Conservation (phyloP, 495 filamentous ascomycete species). For the Trichoderma virens region DNA sequence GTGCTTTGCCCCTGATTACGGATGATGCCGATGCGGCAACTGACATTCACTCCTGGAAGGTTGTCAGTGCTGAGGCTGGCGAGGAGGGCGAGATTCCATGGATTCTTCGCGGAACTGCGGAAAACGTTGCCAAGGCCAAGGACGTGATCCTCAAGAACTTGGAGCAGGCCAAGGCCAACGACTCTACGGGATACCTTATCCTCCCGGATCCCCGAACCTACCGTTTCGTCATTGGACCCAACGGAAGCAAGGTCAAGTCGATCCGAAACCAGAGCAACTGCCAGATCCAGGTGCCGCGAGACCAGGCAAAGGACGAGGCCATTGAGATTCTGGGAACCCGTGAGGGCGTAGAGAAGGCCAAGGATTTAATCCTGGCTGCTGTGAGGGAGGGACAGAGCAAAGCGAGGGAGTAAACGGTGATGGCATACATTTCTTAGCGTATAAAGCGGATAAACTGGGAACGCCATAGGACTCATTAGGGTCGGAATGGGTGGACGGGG, state of each 20-base stretch:
- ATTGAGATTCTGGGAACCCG: conserved; percentile 78
- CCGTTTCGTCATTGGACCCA: conserved; percentile 81
- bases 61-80: conserved; percentile 51
- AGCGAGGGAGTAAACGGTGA: conserved; percentile 4
- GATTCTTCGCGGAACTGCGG: conserved; percentile 71
- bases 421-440: neutral
- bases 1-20: conserved; percentile 75
- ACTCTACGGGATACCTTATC: conserved; percentile 73
- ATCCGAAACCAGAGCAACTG: conserved; percentile 90
- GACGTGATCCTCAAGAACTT: conserved; percentile 62
- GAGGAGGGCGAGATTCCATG: conserved; percentile 80
- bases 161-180: conserved; percentile 61
- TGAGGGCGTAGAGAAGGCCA: conserved; percentile 80
- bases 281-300: conserved; percentile 82
- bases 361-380: conserved; percentile 76
- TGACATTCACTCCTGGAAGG: conserved; percentile 70
- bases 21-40: conserved; percentile 58
- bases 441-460: neutral
- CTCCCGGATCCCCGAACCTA: conserved; percentile 85
- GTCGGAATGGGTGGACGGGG: neutral
- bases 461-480: neutral
- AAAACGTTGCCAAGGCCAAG: conserved; percentile 71
- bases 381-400: conserved; percentile 47
- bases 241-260: conserved; percentile 81
- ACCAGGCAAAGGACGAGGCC: conserved; percentile 67